Conservation (phyloP, 192 early-diverging fungal species). For the Backusella liffmaniae region DNA sequence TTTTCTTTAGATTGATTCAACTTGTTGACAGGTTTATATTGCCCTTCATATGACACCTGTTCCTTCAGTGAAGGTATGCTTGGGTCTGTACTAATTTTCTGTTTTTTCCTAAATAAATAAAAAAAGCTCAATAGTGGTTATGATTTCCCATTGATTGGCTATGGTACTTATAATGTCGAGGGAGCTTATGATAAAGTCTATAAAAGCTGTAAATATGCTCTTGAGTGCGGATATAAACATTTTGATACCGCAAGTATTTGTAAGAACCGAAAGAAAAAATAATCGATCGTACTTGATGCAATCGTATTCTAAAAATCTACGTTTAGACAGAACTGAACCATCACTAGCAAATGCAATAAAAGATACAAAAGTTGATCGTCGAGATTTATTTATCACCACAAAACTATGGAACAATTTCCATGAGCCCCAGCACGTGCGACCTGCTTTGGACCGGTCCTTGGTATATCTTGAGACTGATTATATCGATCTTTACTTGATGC, state of each 20-base stretch:
- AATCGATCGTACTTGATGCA: neutral
- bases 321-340: slow-evolving; percentile 57
- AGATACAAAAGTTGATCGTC: slow-evolving; percentile 48
- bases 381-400: slow-evolving; percentile 66
- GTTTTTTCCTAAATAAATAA: neutral
- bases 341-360: slow-evolving; percentile 65
- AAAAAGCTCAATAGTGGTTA: slow-evolving; percentile 36
- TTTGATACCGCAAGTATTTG: slow-evolving; percentile 36
- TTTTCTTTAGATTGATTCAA: no score
- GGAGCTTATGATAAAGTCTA: slow-evolving; percentile 21
- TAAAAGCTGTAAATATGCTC: slow-evolving; percentile 22
- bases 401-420: slow-evolving; percentile 52
- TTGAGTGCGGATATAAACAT: slow-evolving; percentile 24
- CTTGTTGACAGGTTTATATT: no score
- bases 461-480: slow-evolving; percentile 70
- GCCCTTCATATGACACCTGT: neutral
- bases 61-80: neutral
- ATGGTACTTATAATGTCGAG: slow-evolving; percentile 25
- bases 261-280: neutral
- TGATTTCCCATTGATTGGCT: slow-evolving; percentile 28
- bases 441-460: slow-evolving; percentile 63
- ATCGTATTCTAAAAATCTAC: neutral
- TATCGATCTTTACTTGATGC: slow-evolving; percentile 82
- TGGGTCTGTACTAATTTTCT: neutral
- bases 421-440: slow-evolving; percentile 57